Conservation (phyloP, 495 filamentous ascomycete genomes). For the Penicillium alfredii region DNA sequence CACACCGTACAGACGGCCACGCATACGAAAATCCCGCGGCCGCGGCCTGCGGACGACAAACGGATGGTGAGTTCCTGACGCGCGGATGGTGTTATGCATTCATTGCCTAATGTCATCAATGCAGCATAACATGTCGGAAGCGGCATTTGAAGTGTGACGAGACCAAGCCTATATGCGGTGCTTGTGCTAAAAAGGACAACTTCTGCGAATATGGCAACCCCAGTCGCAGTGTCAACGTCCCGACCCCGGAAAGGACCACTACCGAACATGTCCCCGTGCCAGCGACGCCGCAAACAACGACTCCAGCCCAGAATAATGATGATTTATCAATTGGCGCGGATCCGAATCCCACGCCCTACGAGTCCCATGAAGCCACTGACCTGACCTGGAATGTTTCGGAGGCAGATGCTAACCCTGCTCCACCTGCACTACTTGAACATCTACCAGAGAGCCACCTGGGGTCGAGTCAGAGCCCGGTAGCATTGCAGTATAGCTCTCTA, state of each 20-base stretch:
- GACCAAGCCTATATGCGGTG: conserved; percentile 11
- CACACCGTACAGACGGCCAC: conserved; percentile 1
- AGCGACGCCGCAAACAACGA: not conserved
- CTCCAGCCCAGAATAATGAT: not conserved
- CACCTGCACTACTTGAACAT: not conserved
- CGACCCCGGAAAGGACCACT: not conserved
- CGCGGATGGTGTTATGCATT: not conserved
- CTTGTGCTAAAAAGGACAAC: conserved; percentile 9
- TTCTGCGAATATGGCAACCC: conserved; percentile 1
- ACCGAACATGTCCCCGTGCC: not conserved
- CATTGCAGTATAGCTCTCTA: not conserved
- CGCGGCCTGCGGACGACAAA: conserved; percentile 7
- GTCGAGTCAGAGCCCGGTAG: not conserved
- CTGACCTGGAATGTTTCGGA: not conserved
- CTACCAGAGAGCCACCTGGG: not conserved
- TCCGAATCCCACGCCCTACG: not conserved
- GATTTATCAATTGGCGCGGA: not conserved
- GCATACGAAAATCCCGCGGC: conserved; percentile 7
- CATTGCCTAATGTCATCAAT: not conserved
- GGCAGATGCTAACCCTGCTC: not conserved
- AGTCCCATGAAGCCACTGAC: not conserved
- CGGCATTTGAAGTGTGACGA: conserved; percentile 19
- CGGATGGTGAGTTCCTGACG: conserved; percentile 4
- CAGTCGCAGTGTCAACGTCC: not conserved
- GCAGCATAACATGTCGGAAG: conserved; percentile 10